Evolutionary conservation across 345 rosid species (phyloP), one percentile per base, ranked within the genome.

Genomic region (Gossypium ekmanianum): DNA sequence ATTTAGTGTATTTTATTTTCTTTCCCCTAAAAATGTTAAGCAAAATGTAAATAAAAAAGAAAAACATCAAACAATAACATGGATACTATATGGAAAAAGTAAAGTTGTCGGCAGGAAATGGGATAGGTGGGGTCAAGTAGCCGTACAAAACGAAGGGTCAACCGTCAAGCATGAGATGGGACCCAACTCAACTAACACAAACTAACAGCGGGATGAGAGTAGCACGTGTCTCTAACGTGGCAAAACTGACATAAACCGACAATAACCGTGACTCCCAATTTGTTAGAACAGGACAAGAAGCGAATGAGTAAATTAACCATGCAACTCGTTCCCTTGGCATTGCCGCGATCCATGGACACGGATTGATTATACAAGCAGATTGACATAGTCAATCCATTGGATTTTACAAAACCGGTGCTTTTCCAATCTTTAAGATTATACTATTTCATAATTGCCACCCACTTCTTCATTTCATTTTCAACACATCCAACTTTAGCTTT

Each of bases 191-290:
- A 75, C 77, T n/a, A 74, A 63, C 79, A 45, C 22, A 44, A 22
- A 67, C 63, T 39, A 54, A 71, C 63, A 55, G 2, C 17, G 17
- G 39, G 64, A 74, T 41, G 41, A 56, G 79, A 76, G 34, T 44
- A 75, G 77, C 87, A 83, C 87, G 87, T 84, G 86, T 77, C 62
- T 29, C 79, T 76, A 71, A 79, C 86, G 82, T 79, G 89, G 81
- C 81, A 61, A 51, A 80, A 77, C 84, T 64, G 80, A 79, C 82
- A 44, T 11, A 56, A 76, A 78, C 84, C 84, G 87, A 84, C 89
- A 81, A 5, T 61, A 57, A 69, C 83, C 64, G 64, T 72, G 77
- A 61, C 43, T 61, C 65, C 17, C 41, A 12, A 59, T 26, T 58
- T 24, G 1, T 18, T 55, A 12, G 3, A 9, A 10, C 62, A 56